A percentile compares a stretch with the other conserved stretches of the same genome.
phyloP scores from a whole-genome alignment of 768 basidiomycete genomes.

The Naganishia antarctica region DNA sequence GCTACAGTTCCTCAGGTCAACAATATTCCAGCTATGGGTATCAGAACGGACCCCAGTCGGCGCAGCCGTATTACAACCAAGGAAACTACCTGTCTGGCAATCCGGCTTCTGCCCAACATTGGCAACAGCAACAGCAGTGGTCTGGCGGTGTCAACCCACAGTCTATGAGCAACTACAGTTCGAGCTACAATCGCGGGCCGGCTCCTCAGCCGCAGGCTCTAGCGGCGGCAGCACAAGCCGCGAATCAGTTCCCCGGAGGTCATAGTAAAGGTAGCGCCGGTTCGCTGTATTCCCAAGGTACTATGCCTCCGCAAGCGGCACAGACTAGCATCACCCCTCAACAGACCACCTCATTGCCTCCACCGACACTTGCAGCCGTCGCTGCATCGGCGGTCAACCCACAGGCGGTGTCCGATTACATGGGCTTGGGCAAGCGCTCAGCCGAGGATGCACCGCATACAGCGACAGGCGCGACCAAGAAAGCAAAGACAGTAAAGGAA shows the following conservation, averaged over 20 bases:
- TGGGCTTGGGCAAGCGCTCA: slow-evolving; percentile 38
- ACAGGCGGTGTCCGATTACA: slow-evolving; percentile 26
- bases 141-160: slow-evolving; percentile 15
- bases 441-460: slow-evolving; percentile 32
- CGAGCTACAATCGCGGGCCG: not conserved
- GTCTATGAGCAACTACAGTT: slow-evolving; percentile 9
- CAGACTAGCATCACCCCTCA: slow-evolving; percentile 12
- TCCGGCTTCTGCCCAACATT: slow-evolving; percentile 1
- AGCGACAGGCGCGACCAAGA: slow-evolving; percentile 30
- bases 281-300: slow-evolving; percentile 10
- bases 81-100: slow-evolving; percentile 1
- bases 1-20: not conserved
- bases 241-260: slow-evolving; percentile 2
- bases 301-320: slow-evolving; percentile 20
- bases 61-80: slow-evolving; percentile 14
- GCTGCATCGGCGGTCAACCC: slow-evolving; percentile 20
- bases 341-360: slow-evolving; percentile 14
- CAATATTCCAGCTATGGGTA: slow-evolving; percentile 7
- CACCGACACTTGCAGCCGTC: slow-evolving; percentile 8
- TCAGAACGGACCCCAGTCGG: slow-evolving; percentile 8
- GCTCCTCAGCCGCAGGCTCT: slow-evolving; percentile 10
- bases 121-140: slow-evolving; percentile 6
- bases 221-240: slow-evolving; percentile 10
- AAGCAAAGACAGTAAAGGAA: slow-evolving; percentile 33
- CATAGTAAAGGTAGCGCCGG: slow-evolving; percentile 1